Percentiles rank a stretch among this genome's conserved stretches.
phyloP scores from a whole-genome alignment of 2,329 filamentous ascomycete species.

The Magnaporthales sp. region DNA sequence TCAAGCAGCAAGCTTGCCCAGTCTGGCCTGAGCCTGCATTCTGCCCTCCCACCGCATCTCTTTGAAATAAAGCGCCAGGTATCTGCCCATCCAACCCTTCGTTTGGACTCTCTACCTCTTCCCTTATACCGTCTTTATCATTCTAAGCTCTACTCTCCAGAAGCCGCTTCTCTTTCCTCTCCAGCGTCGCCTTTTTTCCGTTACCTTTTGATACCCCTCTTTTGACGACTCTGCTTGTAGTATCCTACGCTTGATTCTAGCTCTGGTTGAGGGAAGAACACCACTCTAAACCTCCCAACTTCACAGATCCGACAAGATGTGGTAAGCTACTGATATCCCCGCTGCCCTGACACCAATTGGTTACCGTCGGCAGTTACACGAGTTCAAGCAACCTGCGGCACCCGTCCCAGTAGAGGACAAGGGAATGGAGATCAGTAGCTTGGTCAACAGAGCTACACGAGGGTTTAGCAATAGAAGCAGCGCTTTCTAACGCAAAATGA shows the following conservation, averaged over 20 bases:
- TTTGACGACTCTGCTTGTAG: conserved; percentile 6
- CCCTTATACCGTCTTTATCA: conserved; percentile 1
- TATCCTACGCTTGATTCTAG: neutral
- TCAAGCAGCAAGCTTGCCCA: conserved; percentile 2
- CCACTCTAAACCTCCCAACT: neutral
- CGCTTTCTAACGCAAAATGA: neutral
- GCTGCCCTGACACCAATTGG: neutral
- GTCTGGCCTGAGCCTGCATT: neutral
- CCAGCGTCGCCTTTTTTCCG: neutral
- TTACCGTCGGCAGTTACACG: neutral
- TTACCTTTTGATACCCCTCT: conserved; percentile 4
- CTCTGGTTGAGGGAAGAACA: neutral
- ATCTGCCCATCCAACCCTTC: neutral
- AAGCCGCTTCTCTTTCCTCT: neutral
- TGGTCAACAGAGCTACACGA: neutral
- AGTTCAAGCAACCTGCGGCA: neutral
- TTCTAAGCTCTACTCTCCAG: neutral
- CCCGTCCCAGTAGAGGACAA: neutral
- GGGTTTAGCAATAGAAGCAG: neutral
- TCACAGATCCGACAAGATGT: conserved; percentile 21
- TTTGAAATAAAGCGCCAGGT: neutral
- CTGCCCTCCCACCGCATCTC: conserved; percentile 3
- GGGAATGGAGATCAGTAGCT: neutral
- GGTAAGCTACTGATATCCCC: conserved; percentile 16
- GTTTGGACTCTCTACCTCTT: neutral